Percentiles rank a stretch among this genome's conserved stretches.
Evolutionary conservation across 495 filamentous ascomycete species (phyloP).

Genomic region (Xylaria scruposa): DNA sequence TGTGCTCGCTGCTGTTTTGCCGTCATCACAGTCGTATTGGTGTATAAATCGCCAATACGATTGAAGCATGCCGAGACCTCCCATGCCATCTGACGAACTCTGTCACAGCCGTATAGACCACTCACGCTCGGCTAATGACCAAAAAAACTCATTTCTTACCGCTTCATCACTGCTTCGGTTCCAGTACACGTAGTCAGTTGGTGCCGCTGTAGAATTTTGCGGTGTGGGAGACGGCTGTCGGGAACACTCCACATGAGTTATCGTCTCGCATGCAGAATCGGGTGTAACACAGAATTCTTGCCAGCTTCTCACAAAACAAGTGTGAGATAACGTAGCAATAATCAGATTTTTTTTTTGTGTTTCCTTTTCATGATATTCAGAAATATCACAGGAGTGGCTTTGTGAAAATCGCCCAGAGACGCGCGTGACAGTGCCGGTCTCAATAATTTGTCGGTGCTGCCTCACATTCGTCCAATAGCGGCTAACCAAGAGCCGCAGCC

Average conservation of each 20-base stretch:
- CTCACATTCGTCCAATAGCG: background rate
- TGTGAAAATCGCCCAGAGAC: too few species aligned
- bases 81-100: background rate
- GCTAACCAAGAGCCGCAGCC: background rate
- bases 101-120: background rate
- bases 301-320: background rate
- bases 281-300: background rate
- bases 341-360: background rate
- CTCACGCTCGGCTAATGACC: background rate
- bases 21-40: background rate
- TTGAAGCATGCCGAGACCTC: background rate
- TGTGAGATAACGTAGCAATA: background rate
- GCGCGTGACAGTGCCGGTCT: conserved; percentile 5
- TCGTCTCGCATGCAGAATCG: conserved; percentile 2
- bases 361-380: background rate
- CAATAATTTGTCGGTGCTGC: background rate
- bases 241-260: conserved; percentile 14
- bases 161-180: background rate
- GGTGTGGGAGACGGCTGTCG: conserved; percentile 27
- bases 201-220: background rate
- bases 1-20: background rate
- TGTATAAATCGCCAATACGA: background rate
- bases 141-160: background rate
- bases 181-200: background rate
- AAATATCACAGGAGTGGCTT: background rate